Conservation (phyloP, 495 filamentous ascomycete species). For the Aspergillus ellipticus region DNA sequence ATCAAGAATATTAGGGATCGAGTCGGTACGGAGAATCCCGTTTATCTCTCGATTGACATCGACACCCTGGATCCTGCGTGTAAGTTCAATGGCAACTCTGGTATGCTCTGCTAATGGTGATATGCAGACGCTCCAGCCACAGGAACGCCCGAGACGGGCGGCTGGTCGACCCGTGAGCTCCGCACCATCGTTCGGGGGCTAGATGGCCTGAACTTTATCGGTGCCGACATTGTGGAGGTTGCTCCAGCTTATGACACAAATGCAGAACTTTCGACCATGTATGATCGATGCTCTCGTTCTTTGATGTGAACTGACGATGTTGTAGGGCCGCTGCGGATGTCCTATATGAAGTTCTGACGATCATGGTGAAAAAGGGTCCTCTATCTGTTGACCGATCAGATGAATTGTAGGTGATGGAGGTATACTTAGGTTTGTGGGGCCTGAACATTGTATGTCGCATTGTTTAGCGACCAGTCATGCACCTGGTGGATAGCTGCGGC, state of each 20-base stretch:
- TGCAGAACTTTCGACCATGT: slow-evolving; percentile 63
- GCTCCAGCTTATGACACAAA: slow-evolving; percentile 67
- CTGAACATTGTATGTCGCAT: too few relatives aligned
- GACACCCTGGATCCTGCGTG: slow-evolving; percentile 84
- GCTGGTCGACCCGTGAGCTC: slow-evolving; percentile 80
- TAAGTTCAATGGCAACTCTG: slow-evolving; percentile 28
- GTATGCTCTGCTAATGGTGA: background rate
- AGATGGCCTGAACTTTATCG: slow-evolving; percentile 71
- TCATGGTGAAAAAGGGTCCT: slow-evolving; percentile 63
- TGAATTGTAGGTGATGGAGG: slow-evolving; percentile 11
- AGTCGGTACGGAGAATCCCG: slow-evolving; percentile 66
- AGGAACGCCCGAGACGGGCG: slow-evolving; percentile 82
- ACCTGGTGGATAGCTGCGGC: too few relatives aligned
- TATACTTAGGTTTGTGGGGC: background rate
- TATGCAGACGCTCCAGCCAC: slow-evolving; percentile 68
- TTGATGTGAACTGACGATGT: background rate
- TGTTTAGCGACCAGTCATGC: too few relatives aligned
- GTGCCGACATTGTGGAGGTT: slow-evolving; percentile 76
- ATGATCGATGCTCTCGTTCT: background rate
- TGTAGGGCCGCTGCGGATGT: slow-evolving; percentile 59
- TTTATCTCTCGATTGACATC: slow-evolving; percentile 86
- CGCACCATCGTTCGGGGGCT: slow-evolving; percentile 70
- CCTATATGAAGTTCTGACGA: slow-evolving; percentile 60
- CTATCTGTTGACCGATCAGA: slow-evolving; percentile 27
- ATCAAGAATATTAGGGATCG: slow-evolving; percentile 70